Conservation (phyloP, 768 basidiomycete species). For the Glaciozyma antarctica region DNA sequence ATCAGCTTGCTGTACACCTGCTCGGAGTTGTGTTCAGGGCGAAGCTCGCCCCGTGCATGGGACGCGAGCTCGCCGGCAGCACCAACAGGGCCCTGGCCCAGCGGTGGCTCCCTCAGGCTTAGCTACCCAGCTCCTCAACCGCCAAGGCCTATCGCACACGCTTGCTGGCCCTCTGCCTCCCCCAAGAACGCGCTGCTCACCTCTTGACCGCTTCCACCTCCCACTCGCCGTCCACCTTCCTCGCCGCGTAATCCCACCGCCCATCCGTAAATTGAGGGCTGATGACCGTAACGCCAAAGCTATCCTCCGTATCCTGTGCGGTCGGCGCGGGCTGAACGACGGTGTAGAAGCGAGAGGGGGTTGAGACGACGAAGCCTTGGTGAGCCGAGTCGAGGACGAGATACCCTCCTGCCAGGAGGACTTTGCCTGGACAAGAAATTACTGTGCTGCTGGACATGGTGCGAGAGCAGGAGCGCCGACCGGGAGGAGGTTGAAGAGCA, state of each 20-base stretch:
- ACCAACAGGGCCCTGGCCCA: too few species aligned
- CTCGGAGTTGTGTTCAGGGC: too few species aligned
- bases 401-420: conserved; percentile 89
- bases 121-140: background rate
- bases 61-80: too few species aligned
- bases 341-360: conserved; percentile 89
- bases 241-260: conserved; percentile 30
- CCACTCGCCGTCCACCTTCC: conserved; percentile 11
- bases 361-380: conserved; percentile 79
- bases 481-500: background rate
- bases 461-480: background rate
- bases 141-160: background rate
- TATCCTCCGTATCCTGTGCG: conserved; percentile 30
- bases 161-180: background rate
- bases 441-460: conserved; percentile 45
- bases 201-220: background rate
- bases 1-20: too few species aligned
- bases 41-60: too few species aligned
- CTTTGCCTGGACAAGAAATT: conserved; percentile 89
- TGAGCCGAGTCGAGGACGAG: conserved; percentile 83
- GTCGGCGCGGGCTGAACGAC: conserved; percentile 44
- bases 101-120: too few species aligned
- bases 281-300: conserved; percentile 55
- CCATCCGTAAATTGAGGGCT: conserved; percentile 86
- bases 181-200: conserved; percentile 12